phyloP scores from a whole-genome alignment of 1,284 basidiomycete species.

The Coniophora puteana region DNA sequence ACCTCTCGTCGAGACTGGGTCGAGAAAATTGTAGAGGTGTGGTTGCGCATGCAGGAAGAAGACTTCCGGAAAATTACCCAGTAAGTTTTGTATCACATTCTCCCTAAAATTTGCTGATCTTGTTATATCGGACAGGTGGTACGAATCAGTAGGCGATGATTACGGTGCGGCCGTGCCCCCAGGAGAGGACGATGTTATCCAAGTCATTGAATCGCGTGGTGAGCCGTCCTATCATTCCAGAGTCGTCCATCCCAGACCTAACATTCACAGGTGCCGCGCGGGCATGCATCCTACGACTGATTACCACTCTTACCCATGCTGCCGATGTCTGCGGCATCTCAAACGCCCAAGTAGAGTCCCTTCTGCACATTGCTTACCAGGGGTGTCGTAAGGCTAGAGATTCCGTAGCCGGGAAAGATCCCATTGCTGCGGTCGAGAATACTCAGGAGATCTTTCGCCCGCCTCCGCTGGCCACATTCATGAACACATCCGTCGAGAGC shows the following conservation, averaged over 20 bases:
- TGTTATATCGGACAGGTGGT: conserved; percentile 9
- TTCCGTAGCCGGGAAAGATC: conserved; percentile 1
- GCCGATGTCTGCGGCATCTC: conserved; percentile 14
- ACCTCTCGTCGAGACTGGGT: conserved; percentile 12
- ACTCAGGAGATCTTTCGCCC: conserved; percentile 15
- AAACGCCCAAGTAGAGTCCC: conserved; percentile 19
- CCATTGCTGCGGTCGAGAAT: conserved; percentile 12
- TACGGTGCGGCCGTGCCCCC: conserved; percentile 12
- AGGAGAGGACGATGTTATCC: conserved; percentile 8
- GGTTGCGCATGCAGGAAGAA: conserved; percentile 13
- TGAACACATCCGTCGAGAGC: conserved; percentile 10
- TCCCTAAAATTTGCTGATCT: neutral
- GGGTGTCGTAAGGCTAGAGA: conserved; percentile 15
- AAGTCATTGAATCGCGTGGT: conserved; percentile 21
- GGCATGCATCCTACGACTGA: conserved; percentile 19
- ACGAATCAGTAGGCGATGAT: conserved; percentile 6
- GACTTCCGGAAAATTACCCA: conserved; percentile 6
- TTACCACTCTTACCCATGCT: conserved; percentile 17
- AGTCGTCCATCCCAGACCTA: neutral
- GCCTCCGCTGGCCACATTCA: conserved; percentile 15
- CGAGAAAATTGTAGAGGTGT: conserved; percentile 12
- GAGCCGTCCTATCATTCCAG: neutral
- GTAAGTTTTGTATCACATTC: conserved; percentile 1
- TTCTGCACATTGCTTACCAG: conserved; percentile 20
- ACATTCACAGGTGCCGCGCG: conserved; percentile 9